Base-by-base conservation (phyloP, 805 yeast genomes). In the Candida coleopterorum region DNA sequence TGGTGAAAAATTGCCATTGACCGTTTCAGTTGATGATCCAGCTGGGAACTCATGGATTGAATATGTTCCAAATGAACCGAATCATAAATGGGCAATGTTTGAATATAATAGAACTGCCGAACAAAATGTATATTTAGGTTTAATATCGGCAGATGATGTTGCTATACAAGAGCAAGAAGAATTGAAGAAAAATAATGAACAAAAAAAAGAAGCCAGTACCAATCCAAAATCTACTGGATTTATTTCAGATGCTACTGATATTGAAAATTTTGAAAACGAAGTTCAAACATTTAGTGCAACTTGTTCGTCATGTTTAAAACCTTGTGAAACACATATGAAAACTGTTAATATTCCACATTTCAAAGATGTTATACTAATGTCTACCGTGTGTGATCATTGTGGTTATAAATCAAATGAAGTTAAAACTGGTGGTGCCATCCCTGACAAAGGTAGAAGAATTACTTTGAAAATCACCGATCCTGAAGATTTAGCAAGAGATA, bases 31-130 rank as follows among this genome's bases (percentile, higher is more conserved):
- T 9, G 96, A 89, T 58, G 98, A 93, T 60, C 97, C 98, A 20
- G 76, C 96, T 1, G 98, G 98, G 11, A 93, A 93, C 66, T 90
- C 97, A 4, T 93, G 97, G 95, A 79, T 93, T 37, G 96, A 86
- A 55, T 86, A 73, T 57, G 61, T 75, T 41, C 96, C 96, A 14
- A 89, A 85, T 41, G 96, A 87, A 56, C 73, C 95, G 4, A 69
- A 83, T 25, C 94, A 86, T 60, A 87, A 89, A 60, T 90, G 96
- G 96, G 74, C 93, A 18, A 83, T 79, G 59, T 68, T 73, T 23
- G 89, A 86, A 51, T 93, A 89, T 57, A 62, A 72, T 48, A 77
- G 98, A 61, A 76, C 93, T 2, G 87, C 86, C 29, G 94, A 86
- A 46, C 97, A 93, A 62, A 85, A 87, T 51, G 87, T 83, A 25